Evolutionary conservation across 2,329 filamentous ascomycete genomes (phyloP).

Genomic region (Xylaria sp.): DNA sequence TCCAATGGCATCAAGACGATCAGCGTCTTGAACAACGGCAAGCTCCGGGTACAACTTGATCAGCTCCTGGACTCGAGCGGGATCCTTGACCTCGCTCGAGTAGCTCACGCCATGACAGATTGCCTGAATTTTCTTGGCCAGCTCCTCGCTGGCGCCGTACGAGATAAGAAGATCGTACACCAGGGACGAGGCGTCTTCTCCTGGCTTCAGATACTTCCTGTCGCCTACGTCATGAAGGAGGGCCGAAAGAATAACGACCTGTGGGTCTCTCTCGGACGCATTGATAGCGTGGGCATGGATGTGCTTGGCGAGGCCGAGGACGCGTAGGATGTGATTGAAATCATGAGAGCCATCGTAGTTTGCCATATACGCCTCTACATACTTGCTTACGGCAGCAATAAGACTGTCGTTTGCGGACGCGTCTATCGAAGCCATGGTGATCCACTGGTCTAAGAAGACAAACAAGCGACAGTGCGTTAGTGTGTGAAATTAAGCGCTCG

Average conservation of each 20-base stretch:
- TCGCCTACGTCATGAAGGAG: conserved; percentile 91
- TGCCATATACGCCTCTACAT: conserved; percentile 77
- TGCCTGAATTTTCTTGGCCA: conserved; percentile 74
- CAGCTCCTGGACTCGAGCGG: conserved; percentile 67
- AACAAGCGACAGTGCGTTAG: conserved; percentile 41
- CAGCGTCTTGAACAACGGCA: conserved; percentile 90
- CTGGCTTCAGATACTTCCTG: conserved; percentile 76
- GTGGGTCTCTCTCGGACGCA: conserved; percentile 55
- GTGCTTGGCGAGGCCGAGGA: conserved; percentile 75
- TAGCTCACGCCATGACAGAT: conserved; percentile 84
- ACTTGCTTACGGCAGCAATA: conserved; percentile 66
- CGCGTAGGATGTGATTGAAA: conserved; percentile 84
- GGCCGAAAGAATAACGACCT: conserved; percentile 73
- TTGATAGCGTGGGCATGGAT: conserved; percentile 62
- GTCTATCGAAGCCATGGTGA: conserved; percentile 42
- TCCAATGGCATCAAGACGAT: conserved; percentile 90
- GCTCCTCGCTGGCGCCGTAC: conserved; percentile 63
- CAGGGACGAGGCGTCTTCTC: conserved; percentile 66
- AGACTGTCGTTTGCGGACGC: conserved; percentile 54
- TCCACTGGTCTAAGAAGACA: conserved; percentile 36
- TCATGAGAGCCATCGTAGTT: conserved; percentile 88
- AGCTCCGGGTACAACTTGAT: conserved; percentile 76
- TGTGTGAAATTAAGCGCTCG: conserved; percentile 43
- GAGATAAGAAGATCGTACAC: conserved; percentile 65
- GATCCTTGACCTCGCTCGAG: conserved; percentile 75